Base-by-base conservation (phyloP, 148 eudicot genomes). In the Cornus florida region DNA sequence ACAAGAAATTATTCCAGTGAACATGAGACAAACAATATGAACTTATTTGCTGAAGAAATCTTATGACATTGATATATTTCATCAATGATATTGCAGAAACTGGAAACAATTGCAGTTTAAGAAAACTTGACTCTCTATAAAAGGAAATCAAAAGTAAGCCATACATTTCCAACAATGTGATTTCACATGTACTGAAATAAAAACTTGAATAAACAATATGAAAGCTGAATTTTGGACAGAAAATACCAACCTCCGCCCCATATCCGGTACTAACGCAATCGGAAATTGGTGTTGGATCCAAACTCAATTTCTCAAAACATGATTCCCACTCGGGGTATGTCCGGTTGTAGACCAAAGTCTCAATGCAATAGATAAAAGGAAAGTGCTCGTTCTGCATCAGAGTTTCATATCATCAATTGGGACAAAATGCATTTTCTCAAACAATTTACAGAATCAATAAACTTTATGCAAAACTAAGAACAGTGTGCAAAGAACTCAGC, bases 301-400 rank as follows among this genome's bases (percentile, higher is more conserved):
- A 88, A 24, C 78, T 77, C 86, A 89, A 70, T 70, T 79, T 78
- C 50, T 77, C 70, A 71, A 85, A 94, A 77, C 98, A 94, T 31
- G 91, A 86, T 71, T 87, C 87, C 97, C 98, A 93, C 77, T 90
- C 66, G 19, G 77, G 23, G 67, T 84, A 89, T 56, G 83, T 85
- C 66, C 79, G 83, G 39, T 90, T 62, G 46, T 85, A 75, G 33
- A 87, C 85, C 62, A 90, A 81, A 66, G 50, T 88, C 86, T 94
- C 98, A 62, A 94, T 87, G 48, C 98, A 94, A 38, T 87, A 71
- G 76, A 94, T 82, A 81, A 92, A 86, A 68, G 91, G 83, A 80
- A 92, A 91, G 82, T 94, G 86, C 57, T 77, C 86, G 16, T 74
- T 82, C 97, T 94, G 92, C 87, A 86, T 79, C 77, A 80, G 20